phyloP scores from a whole-genome alignment of 441 rosid species.

The Populus trichocarpa region DNA sequence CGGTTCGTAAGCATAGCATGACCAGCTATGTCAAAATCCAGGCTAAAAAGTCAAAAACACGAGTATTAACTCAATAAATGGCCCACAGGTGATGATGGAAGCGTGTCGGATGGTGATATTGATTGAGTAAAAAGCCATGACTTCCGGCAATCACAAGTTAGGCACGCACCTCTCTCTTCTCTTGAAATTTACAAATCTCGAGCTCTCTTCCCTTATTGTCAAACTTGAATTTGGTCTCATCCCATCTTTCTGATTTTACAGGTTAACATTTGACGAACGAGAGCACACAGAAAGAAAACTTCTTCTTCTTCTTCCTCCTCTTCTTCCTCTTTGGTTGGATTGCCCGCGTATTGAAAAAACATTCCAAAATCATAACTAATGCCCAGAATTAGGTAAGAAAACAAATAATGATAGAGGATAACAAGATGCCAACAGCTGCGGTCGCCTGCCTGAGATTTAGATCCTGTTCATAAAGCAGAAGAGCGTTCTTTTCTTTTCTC shows the following conservation, averaged over 20 bases:
- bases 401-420: too few species aligned
- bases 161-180: neutral
- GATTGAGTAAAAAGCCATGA: constrained; percentile 28
- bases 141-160: constrained; percentile 19
- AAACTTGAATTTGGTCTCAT: neutral
- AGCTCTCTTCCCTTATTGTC: neutral
- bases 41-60: too few species aligned
- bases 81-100: neutral
- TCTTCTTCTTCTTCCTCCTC: neutral
- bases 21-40: too few species aligned
- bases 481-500: neutral
- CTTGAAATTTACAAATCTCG: neutral
- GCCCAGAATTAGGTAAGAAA: too few species aligned
- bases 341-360: neutral
- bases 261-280: neutral
- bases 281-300: too few species aligned
- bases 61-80: neutral
- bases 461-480: neutral
- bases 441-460: neutral
- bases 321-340: too few species aligned
- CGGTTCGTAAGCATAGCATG: too few species aligned
- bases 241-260: neutral
- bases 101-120: neutral
- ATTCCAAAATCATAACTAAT: neutral
- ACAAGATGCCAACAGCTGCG: neutral